phyloP scores from a whole-genome alignment of 768 basidiomycete species.

The Calocybe cyanea region DNA sequence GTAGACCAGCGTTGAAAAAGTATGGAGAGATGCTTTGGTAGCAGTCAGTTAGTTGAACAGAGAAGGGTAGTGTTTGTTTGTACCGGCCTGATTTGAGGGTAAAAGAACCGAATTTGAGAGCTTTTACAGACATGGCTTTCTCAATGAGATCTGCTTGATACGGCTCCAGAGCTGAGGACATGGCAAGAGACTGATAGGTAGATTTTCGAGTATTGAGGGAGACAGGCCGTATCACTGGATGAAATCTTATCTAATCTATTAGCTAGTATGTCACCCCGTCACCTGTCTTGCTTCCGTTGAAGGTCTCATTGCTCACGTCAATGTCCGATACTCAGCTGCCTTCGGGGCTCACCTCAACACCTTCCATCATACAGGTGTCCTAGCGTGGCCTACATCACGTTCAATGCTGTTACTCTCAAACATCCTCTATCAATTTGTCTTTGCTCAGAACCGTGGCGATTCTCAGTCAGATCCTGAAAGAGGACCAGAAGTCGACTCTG shows the following conservation, averaged over 20 bases:
- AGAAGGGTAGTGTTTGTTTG: constrained; percentile 22
- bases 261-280: no score
- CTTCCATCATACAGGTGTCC: no score
- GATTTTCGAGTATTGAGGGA: no score
- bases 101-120: constrained; percentile 88
- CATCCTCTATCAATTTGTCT: constrained; percentile 14
- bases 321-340: no score
- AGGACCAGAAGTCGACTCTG: constrained; percentile 5
- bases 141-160: constrained; percentile 68
- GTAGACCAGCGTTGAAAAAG: constrained; percentile 93
- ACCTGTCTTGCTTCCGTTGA: no score
- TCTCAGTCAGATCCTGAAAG: constrained; percentile 14
- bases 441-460: constrained; percentile 8
- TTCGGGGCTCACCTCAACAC: no score
- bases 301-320: no score
- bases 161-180: constrained; percentile 31
- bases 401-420: constrained; percentile 12
- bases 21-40: constrained; percentile 77
- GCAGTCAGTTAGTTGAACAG: background rate
- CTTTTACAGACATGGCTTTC: constrained; percentile 63
- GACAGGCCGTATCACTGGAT: no score
- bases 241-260: no score
- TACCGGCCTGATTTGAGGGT: constrained; percentile 94
- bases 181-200: constrained; percentile 11
- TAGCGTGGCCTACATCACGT: no score